A percentile compares a stretch with the other conserved stretches of the same genome.
Conservation (phyloP, 2,329 filamentous ascomycete genomes). For the Colletotrichum camelliae region DNA sequence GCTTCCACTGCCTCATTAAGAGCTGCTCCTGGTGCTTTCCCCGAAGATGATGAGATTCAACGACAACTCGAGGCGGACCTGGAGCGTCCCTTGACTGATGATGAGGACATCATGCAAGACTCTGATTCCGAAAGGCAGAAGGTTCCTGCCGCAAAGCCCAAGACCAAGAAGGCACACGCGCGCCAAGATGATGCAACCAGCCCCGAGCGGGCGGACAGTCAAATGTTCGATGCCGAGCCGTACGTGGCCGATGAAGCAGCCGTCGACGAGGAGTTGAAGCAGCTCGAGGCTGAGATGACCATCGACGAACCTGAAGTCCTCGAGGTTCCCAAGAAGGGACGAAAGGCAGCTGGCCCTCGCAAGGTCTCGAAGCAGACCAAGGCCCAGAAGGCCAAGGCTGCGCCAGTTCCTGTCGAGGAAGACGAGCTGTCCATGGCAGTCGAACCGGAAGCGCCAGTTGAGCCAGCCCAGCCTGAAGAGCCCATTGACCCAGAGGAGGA, state of each 20-base stretch:
- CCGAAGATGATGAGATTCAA: slow-evolving; percentile 68
- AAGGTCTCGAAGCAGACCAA: slow-evolving; percentile 60
- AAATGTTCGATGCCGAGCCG: slow-evolving; percentile 59
- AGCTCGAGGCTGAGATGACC: slow-evolving; percentile 55
- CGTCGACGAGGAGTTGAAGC: slow-evolving; percentile 56
- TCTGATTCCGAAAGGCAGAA: slow-evolving; percentile 50
- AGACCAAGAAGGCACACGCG: slow-evolving; percentile 31
- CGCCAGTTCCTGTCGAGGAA: slow-evolving; percentile 22
- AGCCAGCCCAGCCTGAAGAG: slow-evolving; percentile 13
- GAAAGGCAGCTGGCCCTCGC: slow-evolving; percentile 51
- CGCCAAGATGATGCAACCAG: slow-evolving; percentile 30
- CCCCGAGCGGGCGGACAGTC: slow-evolving; percentile 40
- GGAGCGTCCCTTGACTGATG: slow-evolving; percentile 59
- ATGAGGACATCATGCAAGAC: slow-evolving; percentile 53
- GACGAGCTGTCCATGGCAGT: slow-evolving; percentile 26
- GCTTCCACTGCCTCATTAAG: slow-evolving; percentile 42
- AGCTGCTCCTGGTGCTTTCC: slow-evolving; percentile 45
- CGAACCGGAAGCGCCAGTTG: background rate
- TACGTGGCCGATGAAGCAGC: slow-evolving; percentile 50
- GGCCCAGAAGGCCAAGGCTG: slow-evolving; percentile 46
- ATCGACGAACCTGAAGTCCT: slow-evolving; percentile 38
- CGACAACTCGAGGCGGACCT: slow-evolving; percentile 70
- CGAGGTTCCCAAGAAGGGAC: slow-evolving; percentile 58
- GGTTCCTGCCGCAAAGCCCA: slow-evolving; percentile 32
- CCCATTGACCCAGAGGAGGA: slow-evolving; percentile 32